Percentiles rank a stretch among this genome's conserved stretches.
phyloP scores from a whole-genome alignment of 1,284 basidiomycete genomes.

The Cystobasidium slooffiae region DNA sequence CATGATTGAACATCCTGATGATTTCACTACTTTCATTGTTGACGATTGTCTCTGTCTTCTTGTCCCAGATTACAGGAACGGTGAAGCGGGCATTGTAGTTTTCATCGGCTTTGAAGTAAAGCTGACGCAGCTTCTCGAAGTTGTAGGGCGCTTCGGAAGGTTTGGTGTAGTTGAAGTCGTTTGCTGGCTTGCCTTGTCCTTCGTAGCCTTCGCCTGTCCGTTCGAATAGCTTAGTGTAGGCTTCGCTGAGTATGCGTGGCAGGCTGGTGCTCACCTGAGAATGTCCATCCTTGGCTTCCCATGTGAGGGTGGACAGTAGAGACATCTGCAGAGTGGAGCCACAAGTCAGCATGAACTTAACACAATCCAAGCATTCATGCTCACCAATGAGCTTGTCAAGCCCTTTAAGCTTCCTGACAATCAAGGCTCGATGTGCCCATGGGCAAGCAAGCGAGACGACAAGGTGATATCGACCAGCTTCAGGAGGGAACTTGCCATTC shows the following conservation, averaged over 20 bases:
- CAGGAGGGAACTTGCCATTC: conserved; percentile 73
- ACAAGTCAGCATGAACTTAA: conserved; percentile 9
- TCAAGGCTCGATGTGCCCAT: conserved; percentile 91
- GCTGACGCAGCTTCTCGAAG: conserved; percentile 75
- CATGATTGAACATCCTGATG: conserved; percentile 47
- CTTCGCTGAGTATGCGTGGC: background rate
- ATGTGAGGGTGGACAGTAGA: conserved; percentile 84
- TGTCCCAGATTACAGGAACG: conserved; percentile 95
- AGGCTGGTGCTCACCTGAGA: conserved; percentile 60
- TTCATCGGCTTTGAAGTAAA: conserved; percentile 79
- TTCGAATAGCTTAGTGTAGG: background rate
- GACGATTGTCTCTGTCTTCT: conserved; percentile 83
- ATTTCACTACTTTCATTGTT: conserved; percentile 92
- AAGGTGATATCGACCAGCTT: conserved; percentile 76
- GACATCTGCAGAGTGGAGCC: conserved; percentile 63
- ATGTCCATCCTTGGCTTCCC: conserved; percentile 85
- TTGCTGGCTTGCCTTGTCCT: conserved; percentile 36
- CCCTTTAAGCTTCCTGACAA: conserved; percentile 87
- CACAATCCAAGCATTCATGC: conserved; percentile 49
- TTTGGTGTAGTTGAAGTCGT: conserved; percentile 59
- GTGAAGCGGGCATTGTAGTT: conserved; percentile 76
- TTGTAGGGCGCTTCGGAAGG: conserved; percentile 73
- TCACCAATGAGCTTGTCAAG: conserved; percentile 80
- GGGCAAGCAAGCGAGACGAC: conserved; percentile 59
- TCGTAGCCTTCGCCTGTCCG: conserved; percentile 44